Conservation (phyloP, 2,329 filamentous ascomycete species). For the Beauveria varroae region DNA sequence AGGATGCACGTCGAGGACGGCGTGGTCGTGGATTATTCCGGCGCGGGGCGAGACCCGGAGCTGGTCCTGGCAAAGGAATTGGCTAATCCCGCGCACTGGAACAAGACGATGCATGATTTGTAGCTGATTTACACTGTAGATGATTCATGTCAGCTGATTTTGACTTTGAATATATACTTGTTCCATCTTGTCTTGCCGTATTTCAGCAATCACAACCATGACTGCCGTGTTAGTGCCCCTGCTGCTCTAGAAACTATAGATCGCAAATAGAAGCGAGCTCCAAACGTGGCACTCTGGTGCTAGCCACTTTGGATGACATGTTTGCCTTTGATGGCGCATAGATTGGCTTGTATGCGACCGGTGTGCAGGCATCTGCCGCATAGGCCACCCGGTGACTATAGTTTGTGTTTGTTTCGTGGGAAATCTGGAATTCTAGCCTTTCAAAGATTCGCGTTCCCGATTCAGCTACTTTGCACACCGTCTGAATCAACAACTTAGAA, state of each 20-base stretch:
- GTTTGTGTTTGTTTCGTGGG: neutral
- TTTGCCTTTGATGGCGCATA: neutral
- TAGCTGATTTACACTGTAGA: neutral
- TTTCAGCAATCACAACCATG: neutral
- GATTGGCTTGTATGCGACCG: neutral
- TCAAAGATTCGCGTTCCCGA: too few relatives aligned
- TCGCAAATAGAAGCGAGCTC: too few relatives aligned
- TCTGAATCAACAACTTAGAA: too few relatives aligned
- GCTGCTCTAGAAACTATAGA: too few relatives aligned
- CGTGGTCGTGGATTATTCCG: slow-evolving; percentile 4
- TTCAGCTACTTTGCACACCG: too few relatives aligned
- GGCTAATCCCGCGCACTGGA: neutral
- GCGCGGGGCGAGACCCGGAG: neutral
- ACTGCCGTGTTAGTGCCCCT: neutral
- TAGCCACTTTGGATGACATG: neutral
- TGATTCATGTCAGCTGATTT: too few relatives aligned
- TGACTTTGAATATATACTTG: fast-evolving
- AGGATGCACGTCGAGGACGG: slow-evolving; percentile 4
- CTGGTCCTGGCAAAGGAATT: neutral
- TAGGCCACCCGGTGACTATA: neutral
- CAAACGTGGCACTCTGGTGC: neutral
- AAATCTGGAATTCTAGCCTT: neutral
- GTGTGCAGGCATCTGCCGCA: neutral
- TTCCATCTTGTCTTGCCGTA: neutral
- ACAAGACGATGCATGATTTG: slow-evolving; percentile 6